Conservation (phyloP, 1,284 basidiomycete species). For the Irpex sp. region DNA sequence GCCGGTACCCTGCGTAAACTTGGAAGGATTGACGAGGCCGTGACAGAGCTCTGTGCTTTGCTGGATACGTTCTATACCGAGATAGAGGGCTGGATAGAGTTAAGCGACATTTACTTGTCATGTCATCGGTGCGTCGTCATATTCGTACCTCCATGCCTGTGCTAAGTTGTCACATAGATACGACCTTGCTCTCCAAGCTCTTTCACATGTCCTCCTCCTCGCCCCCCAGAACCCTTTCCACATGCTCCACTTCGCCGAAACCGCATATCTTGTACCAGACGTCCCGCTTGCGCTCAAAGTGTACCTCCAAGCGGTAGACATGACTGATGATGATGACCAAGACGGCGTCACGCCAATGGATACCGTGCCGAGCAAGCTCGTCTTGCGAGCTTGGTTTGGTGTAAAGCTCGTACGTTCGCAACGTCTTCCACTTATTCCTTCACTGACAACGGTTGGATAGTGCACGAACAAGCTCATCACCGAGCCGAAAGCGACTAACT, state of each 20-base stretch:
- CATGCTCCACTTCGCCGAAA: conserved; percentile 82
- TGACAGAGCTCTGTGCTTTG: conserved; percentile 75
- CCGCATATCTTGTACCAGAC: conserved; percentile 77
- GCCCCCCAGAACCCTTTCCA: conserved; percentile 86
- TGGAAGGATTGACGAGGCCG: conserved; percentile 63
- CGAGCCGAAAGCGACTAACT: conserved; percentile 32
- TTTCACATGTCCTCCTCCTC: conserved; percentile 81
- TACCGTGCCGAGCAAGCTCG: conserved; percentile 52
- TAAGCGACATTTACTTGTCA: conserved; percentile 85
- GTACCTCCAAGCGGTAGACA: conserved; percentile 81
- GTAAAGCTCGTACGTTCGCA: conserved; percentile 69
- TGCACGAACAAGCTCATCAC: conserved; percentile 53
- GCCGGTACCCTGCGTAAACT: conserved; percentile 66
- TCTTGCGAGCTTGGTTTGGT: conserved; percentile 81
- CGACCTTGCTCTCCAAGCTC: conserved; percentile 62
- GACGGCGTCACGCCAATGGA: conserved; percentile 33
- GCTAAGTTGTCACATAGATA: conserved; percentile 39
- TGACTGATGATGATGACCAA: conserved; percentile 63
- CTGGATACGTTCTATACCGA: conserved; percentile 95
- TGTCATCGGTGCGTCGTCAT: conserved; percentile 63
- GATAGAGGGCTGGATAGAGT: conserved; percentile 88
- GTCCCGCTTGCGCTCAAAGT: conserved; percentile 78
- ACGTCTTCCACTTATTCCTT: neutral
- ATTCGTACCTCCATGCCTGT: conserved; percentile 1
- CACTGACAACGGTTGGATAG: conserved; percentile 28